Evolutionary conservation across 202 grass and related monocot genomes (phyloP).

Genomic region (Setaria viridis): DNA sequence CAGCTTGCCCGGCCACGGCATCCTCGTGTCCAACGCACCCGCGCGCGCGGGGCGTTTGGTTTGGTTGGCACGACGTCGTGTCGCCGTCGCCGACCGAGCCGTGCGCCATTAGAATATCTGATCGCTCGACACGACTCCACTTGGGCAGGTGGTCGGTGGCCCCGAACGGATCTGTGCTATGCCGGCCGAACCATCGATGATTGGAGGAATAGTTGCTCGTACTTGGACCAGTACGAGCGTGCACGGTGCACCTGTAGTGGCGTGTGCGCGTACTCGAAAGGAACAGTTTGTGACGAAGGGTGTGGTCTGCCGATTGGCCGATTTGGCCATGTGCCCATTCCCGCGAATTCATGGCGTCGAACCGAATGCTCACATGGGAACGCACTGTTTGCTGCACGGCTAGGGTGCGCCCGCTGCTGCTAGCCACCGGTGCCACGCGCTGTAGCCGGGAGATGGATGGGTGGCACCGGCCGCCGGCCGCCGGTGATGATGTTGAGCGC

Average conservation of each 20-base stretch:
- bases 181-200: too few species aligned
- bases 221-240: too few species aligned
- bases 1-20: neutral
- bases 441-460: conserved; percentile 9
- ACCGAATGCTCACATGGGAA: too few species aligned
- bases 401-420: neutral
- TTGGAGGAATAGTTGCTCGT: too few species aligned
- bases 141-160: too few species aligned
- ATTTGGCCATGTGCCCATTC: neutral
- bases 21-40: too few species aligned
- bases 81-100: neutral
- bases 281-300: neutral
- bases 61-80: neutral
- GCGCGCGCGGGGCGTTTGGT: neutral
- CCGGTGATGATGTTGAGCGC: neutral
- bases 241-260: too few species aligned
- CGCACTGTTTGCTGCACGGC: neutral
- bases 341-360: too few species aligned
- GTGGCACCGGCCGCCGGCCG: neutral
- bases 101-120: neutral
- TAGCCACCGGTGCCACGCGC: neutral
- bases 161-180: too few species aligned
- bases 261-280: neutral
- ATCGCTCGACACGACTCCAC: neutral
- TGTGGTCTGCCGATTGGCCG: neutral